Conservation (phyloP, 192 early-diverging fungal genomes). For the Umbelopsis sp. region DNA sequence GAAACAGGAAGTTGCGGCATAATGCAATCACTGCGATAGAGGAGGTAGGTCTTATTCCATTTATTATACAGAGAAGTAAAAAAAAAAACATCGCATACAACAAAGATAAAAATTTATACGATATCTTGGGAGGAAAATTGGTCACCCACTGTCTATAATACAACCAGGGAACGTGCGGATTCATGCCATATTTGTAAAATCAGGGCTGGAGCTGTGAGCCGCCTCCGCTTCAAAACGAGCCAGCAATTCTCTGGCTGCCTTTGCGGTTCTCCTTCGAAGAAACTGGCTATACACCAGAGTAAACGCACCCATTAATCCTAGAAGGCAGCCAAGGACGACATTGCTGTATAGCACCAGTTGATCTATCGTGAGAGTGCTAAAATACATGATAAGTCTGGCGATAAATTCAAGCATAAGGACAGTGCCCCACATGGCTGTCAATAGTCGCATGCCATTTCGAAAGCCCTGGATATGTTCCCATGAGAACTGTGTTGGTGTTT, state of each 20-base stretch:
- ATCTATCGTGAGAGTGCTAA: constrained; percentile 38
- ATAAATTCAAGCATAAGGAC: constrained; percentile 43
- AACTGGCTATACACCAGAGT: not conserved
- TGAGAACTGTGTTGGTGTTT: constrained; percentile 26
- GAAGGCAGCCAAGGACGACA: constrained; percentile 27
- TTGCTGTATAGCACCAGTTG: constrained; percentile 40
- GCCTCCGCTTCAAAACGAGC: not conserved
- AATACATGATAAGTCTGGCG: constrained; percentile 40
- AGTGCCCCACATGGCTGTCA: constrained; percentile 38
- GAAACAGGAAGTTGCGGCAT: too few relatives aligned
- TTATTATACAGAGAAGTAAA: too few relatives aligned
- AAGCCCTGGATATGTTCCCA: constrained; percentile 32
- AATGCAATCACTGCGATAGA: too few relatives aligned
- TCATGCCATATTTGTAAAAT: too few relatives aligned
- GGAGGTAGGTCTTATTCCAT: too few relatives aligned
- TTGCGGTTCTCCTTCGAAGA: not conserved
- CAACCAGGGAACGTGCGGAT: too few relatives aligned
- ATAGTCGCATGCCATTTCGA: constrained; percentile 23
- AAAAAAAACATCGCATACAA: too few relatives aligned
- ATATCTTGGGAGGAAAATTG: not conserved
- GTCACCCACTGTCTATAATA: too few relatives aligned
- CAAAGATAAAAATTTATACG: too few relatives aligned
- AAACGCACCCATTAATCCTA: constrained; percentile 10
- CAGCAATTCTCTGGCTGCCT: not conserved
- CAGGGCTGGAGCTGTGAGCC: not conserved